phyloP scores from a whole-genome alignment of 148 eudicot genomes.

The Beta vulgaris region DNA sequence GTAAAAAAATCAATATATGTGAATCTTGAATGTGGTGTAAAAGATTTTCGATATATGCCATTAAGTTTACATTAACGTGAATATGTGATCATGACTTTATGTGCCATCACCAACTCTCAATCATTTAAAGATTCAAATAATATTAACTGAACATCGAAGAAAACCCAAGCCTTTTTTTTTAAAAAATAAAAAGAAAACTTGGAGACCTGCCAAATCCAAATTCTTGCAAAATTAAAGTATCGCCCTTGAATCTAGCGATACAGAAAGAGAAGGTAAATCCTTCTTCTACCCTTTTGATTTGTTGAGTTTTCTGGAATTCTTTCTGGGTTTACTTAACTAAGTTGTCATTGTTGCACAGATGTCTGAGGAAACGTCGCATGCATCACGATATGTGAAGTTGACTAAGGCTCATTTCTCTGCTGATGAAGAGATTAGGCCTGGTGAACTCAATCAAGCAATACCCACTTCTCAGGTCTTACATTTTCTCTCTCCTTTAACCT shows the following conservation, averaged over 20 bases:
- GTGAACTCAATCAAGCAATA: constrained; percentile 95
- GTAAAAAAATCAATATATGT: too few species aligned
- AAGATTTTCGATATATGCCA: too few species aligned
- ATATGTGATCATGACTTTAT: too few species aligned
- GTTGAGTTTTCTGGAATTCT: not conserved
- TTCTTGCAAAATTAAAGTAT: not conserved
- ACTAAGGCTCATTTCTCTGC: constrained; percentile 64
- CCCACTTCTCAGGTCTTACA: constrained; percentile 71
- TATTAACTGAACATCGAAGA: not conserved
- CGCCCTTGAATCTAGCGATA: constrained; percentile 10
- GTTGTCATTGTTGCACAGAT: constrained; percentile 23
- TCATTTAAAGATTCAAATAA: too few species aligned
- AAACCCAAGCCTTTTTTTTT: not conserved
- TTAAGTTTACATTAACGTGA: too few species aligned
- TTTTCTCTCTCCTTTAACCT: constrained; percentile 22
- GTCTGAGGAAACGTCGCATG: constrained; percentile 50
- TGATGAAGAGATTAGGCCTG: constrained; percentile 65
- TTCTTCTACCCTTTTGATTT: not conserved
- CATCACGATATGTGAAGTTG: constrained; percentile 75
- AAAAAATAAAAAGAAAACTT: not conserved
- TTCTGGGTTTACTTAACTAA: not conserved
- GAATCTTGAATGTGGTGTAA: too few species aligned
- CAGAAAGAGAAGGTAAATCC: not conserved
- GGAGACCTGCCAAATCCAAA: not conserved
- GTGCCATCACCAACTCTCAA: too few species aligned